phyloP scores from a whole-genome alignment of 805 yeast species.

The Novakomyces olei region DNA sequence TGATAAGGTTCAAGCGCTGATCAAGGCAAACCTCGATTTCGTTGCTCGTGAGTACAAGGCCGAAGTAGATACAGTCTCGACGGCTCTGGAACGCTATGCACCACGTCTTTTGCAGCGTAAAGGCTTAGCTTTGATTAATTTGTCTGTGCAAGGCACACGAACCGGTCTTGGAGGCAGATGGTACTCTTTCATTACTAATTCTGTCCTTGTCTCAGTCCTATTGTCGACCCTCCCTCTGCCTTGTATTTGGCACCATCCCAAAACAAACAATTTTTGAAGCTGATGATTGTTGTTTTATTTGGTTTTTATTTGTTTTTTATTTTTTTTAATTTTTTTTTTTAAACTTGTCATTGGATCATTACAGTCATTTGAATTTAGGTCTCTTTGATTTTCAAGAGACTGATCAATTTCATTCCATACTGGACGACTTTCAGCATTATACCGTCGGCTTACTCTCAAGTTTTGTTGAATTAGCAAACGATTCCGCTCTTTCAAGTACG shows the following conservation, averaged over 20 bases:
- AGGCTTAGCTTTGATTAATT: conserved; percentile 54
- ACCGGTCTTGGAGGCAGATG: conserved; percentile 59
- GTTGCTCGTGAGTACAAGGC: conserved; percentile 27
- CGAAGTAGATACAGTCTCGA: conserved; percentile 26
- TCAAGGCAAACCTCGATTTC: neutral
- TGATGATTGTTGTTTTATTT: too few species aligned
- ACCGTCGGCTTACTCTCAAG: neutral
- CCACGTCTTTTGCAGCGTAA: conserved; percentile 39
- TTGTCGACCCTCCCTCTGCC: too few species aligned
- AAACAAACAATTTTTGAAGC: too few species aligned
- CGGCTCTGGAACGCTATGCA: conserved; percentile 24
- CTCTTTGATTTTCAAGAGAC: too few species aligned
- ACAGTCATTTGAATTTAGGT: too few species aligned
- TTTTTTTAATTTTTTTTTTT: too few species aligned
- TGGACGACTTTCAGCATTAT: neutral
- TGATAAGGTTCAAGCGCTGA: too few species aligned
- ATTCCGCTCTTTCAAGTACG: neutral
- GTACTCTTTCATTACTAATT: neutral
- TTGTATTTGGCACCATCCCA: too few species aligned
- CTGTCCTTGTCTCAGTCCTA: neutral
- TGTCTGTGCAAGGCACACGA: conserved; percentile 33
- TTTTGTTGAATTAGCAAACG: conserved; percentile 1
- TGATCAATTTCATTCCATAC: too few species aligned
- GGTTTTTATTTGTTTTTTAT: too few species aligned
- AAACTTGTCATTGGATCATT: too few species aligned